Base-by-base conservation (phyloP, 2,329 filamentous ascomycete genomes). In the Neophaeococcomyces mojaviensis region DNA sequence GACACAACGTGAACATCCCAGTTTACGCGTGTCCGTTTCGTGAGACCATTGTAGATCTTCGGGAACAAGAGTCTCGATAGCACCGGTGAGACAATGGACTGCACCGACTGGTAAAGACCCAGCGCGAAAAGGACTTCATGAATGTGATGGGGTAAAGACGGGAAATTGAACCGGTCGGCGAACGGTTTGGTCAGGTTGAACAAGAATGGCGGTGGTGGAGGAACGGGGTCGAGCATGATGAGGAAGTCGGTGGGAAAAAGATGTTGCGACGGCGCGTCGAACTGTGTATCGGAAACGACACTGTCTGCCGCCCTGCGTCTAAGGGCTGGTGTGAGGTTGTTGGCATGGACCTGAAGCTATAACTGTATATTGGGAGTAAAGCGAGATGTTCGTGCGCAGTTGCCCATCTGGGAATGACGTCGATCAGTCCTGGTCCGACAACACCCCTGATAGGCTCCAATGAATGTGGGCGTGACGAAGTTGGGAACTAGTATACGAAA, bases 1-100 rank as follows among this genome's bases (percentile, higher is more conserved):
- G 75, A 78, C 34, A 82, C 79, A 45, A 82, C 73, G 58, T 83
- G 79, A 6, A 82, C 77, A 62, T 83, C 75, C 79, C 79, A 83
- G 64, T 81, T 82, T 42, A 82, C 64, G 53, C 71, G 72, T 1
- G 78, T 82, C 39, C 78, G 73, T 19, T 60, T 61, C 49, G 67
- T 72, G 54, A 83, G 68, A 9, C 67, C 63, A 30, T 67, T 61
- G 60, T 83, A 83, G 54, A 68, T 68, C 35, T 65, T 61, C 15
- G 78, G 76, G 55, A 78, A 77, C 48, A 82, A 64, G 49, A 61
- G 55, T 42, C 64, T 62, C 36, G 76, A 80, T 47, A 82, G 57
- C 42, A 62, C 61, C 4, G 79, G 79, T 16, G 79, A 75, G 55
- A 81, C 48, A 53, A 71, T 64, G 47, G 63, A 68, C 59, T 74